Percentiles rank a stretch among this genome's conserved stretches.
Conservation (phyloP, 352 stramenopile species). For the Globisporangium takayamanum region DNA sequence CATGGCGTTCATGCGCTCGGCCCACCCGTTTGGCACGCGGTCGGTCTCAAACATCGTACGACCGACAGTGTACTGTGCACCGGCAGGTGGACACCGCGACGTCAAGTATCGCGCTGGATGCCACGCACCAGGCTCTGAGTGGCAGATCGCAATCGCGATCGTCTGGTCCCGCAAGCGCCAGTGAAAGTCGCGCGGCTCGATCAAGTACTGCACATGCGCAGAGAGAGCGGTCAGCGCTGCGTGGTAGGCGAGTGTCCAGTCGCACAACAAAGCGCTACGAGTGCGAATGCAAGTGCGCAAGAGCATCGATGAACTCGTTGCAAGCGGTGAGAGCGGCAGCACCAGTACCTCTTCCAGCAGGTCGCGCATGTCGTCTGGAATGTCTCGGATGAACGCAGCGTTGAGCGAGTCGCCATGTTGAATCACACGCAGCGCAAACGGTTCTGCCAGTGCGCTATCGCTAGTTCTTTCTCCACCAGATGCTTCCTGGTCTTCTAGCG, state of each 20-base stretch:
- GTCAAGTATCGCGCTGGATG: constrained; percentile 67
- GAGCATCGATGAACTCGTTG: neutral
- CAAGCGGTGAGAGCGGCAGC: neutral
- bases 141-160: constrained; percentile 79
- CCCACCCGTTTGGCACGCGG: constrained; percentile 86
- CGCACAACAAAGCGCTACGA: neutral
- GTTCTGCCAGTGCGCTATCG: neutral
- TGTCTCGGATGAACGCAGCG: constrained; percentile 54
- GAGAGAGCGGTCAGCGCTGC: constrained; percentile 4
- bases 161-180: constrained; percentile 35
- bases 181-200: constrained; percentile 64
- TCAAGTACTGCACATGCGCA: constrained; percentile 41
- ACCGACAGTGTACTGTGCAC: constrained; percentile 63
- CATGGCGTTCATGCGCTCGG: constrained; percentile 85
- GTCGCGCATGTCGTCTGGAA: constrained; percentile 38
- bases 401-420: constrained; percentile 67
- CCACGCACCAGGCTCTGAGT: constrained; percentile 92
- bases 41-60: constrained; percentile 96
- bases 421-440: constrained; percentile 59
- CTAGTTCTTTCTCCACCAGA: neutral
- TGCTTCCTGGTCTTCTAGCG: neutral
- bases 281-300: neutral
- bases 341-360: constrained; percentile 31
- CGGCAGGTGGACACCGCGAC: constrained; percentile 49
- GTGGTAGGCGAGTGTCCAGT: neutral